A percentile compares a stretch with the other conserved stretches of the same genome.
Conservation (phyloP, 257 asterid species). For the Ocimum tenuiflorum region DNA sequence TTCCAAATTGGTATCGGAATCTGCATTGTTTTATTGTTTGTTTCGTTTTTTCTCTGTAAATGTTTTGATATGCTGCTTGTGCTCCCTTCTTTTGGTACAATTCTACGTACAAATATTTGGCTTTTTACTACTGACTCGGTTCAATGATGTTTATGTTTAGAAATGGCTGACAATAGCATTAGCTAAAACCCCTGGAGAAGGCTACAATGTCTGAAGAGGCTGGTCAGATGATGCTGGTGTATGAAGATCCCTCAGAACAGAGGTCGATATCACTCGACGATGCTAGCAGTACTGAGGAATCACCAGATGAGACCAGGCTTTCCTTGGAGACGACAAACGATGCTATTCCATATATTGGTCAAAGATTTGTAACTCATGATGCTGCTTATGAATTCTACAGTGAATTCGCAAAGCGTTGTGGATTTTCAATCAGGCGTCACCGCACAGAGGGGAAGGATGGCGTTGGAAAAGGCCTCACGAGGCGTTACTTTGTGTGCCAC, state of each 20-base stretch:
- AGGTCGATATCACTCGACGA: conserved; percentile 80
- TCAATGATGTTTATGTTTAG: conserved; percentile 8
- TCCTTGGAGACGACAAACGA: conserved; percentile 56
- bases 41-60: neutral
- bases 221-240: conserved; percentile 64
- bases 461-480: conserved; percentile 90
- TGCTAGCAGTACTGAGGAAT: conserved; percentile 83
- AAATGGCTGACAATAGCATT: conserved; percentile 21
- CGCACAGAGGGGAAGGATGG: conserved; percentile 97
- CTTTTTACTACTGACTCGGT: conserved; percentile 3
- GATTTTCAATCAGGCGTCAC: conserved; percentile 92
- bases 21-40: conserved; percentile 4
- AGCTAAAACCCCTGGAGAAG: conserved; percentile 14
- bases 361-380: conserved; percentile 71
- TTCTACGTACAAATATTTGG: neutral
- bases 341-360: conserved; percentile 71
- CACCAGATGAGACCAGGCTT: conserved; percentile 62
- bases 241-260: conserved; percentile 78
- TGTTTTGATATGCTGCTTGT: neutral
- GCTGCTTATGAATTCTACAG: conserved; percentile 86
- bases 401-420: conserved; percentile 78
- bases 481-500: conserved; percentile 97
- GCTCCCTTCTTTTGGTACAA: neutral
- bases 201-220: conserved; percentile 67
- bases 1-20: neutral